These are phyloP conservation scores for Ogataea allantospora DNA, from an alignment of 805 yeast species.

Conservation along the genomic window DNA sequence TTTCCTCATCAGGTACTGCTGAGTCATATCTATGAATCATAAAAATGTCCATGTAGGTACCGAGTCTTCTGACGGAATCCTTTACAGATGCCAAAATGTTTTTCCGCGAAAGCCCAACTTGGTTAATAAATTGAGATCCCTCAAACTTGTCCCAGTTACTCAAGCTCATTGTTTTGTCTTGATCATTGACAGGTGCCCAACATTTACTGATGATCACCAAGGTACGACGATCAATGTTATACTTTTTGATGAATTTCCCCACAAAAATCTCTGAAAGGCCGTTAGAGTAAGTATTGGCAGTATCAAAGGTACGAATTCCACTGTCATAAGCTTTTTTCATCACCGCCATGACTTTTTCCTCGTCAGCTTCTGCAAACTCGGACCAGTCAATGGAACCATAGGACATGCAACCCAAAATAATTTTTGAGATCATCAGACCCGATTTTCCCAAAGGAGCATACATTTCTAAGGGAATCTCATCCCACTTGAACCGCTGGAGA, in stretches of 20 bases:
- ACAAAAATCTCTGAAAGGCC: conserved; percentile 48
- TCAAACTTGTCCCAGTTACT: conserved; percentile 21
- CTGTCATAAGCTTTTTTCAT: conserved; percentile 46
- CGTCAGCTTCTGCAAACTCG: conserved; percentile 46
- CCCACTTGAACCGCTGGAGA: conserved; percentile 11
- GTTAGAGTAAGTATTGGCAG: conserved; percentile 48
- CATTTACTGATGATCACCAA: conserved; percentile 54
- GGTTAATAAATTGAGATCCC: conserved; percentile 31
- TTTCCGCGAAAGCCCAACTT: conserved; percentile 42
- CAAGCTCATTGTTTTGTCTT: conserved; percentile 2
- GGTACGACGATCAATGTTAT: conserved; percentile 50
- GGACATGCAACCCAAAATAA: conserved; percentile 56
- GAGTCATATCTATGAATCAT: conserved; percentile 58
- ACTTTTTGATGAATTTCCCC: conserved; percentile 53
- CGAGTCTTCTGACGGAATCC: conserved; percentile 44
- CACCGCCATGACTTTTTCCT: conserved; percentile 41
- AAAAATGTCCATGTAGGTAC: conserved; percentile 51
- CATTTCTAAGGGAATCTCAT: conserved; percentile 10
- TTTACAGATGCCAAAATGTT: conserved; percentile 45
- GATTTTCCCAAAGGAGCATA: conserved; percentile 10
- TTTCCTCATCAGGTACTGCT: conserved; percentile 48
- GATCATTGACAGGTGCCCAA: conserved; percentile 32
- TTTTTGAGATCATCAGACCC: conserved; percentile 41
- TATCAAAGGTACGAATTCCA: conserved; percentile 50
- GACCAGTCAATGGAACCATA: conserved; percentile 44